These are phyloP conservation scores for Trichoderma sp. DNA, from an alignment of 2,329 filamentous ascomycete species.

Conservation along the genomic window DNA sequence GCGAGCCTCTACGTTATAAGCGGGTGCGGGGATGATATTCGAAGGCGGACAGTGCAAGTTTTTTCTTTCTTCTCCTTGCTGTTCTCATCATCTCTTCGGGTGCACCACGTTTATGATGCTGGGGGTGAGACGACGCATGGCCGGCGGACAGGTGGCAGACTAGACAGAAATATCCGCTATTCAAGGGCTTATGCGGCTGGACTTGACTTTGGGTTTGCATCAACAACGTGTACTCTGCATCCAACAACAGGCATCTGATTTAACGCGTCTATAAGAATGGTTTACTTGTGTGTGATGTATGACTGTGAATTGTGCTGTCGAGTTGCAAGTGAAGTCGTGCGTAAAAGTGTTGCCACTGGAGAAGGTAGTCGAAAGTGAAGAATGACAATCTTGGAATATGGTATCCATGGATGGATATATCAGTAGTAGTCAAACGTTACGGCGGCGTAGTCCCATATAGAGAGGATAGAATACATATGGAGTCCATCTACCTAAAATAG, in stretches of 20 bases:
- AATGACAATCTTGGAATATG: neutral
- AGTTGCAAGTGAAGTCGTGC: neutral
- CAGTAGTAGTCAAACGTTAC: neutral
- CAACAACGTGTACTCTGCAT: slow-evolving; percentile 31
- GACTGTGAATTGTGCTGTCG: neutral
- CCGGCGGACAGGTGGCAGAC: slow-evolving; percentile 32
- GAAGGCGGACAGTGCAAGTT: neutral
- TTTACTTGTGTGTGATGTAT: neutral
- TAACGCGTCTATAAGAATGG: slow-evolving; percentile 10
- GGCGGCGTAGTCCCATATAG: neutral
- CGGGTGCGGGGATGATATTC: neutral
- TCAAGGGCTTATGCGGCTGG: slow-evolving; percentile 39
- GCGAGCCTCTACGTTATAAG: slow-evolving; percentile 26
- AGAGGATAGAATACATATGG: neutral
- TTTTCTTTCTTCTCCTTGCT: neutral
- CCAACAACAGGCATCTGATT: slow-evolving; percentile 24
- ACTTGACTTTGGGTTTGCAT: slow-evolving; percentile 41
- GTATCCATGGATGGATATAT: no score
- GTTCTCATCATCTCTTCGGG: slow-evolving; percentile 4
- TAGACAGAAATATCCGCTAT: slow-evolving; percentile 39
- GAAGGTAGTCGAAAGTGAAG: neutral
- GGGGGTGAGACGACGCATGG: slow-evolving; percentile 27
- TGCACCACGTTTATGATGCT: slow-evolving; percentile 27
- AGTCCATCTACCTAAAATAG: neutral
- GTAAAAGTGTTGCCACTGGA: neutral